Conservation (phyloP, 352 stramenopile species). For the Plasmopara halstedii region DNA sequence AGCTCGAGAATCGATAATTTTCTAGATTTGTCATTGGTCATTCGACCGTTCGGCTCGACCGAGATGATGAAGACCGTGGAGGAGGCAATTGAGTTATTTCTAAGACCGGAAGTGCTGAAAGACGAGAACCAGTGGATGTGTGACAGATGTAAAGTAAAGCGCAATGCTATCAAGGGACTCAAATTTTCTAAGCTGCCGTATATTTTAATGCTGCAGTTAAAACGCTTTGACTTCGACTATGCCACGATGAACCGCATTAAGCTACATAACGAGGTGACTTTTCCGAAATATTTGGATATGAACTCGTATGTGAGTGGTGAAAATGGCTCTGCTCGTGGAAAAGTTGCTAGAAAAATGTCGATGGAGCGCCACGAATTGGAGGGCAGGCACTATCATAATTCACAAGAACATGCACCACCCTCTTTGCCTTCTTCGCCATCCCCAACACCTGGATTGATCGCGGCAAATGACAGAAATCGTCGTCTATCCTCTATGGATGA, state of each 20-base stretch:
- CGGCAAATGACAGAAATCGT: conserved; percentile 16
- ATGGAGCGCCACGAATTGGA: conserved; percentile 77
- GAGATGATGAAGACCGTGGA: conserved; percentile 81
- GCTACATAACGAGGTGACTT: conserved; percentile 80
- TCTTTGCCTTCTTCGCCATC: conserved; percentile 15
- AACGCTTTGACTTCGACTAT: conserved; percentile 91
- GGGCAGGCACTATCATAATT: conserved; percentile 21
- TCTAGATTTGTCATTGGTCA: conserved; percentile 85
- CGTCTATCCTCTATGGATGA: conserved; percentile 74
- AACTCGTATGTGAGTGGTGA: conserved; percentile 78
- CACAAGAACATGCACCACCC: conserved; percentile 5
- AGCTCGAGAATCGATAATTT: conserved; percentile 83
- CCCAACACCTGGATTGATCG: conserved; percentile 3
- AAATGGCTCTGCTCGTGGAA: conserved; percentile 33
- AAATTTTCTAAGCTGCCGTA: conserved; percentile 87
- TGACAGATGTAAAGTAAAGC: conserved; percentile 72
- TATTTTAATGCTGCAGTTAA: conserved; percentile 86
- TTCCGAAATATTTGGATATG: conserved; percentile 87
- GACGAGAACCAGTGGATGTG: conserved; percentile 89
- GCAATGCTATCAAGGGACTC: conserved; percentile 85
- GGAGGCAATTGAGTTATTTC: conserved; percentile 84
- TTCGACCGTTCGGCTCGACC: conserved; percentile 80
- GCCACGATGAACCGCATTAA: conserved; percentile 84
- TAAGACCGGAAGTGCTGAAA: conserved; percentile 80
- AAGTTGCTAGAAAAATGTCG: conserved; percentile 81